These are phyloP conservation scores for Senna tora DNA, from an alignment of 306 rosid species.

Conservation along the genomic window DNA sequence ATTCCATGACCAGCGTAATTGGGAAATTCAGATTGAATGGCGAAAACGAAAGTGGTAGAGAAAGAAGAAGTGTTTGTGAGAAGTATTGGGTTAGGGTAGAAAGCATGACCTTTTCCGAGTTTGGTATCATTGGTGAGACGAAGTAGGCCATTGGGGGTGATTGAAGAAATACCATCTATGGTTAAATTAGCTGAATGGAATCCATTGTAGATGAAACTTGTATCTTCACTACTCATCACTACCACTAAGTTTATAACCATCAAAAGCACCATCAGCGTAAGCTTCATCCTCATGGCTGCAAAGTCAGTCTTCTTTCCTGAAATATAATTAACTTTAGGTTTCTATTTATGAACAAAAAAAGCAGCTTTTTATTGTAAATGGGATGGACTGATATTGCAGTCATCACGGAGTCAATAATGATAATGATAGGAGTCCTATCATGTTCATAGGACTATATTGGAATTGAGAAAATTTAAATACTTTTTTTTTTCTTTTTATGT, in stretches of 20 bases:
- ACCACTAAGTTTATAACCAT: conserved; percentile 25
- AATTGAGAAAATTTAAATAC: too few relatives aligned
- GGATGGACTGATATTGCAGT: too few relatives aligned
- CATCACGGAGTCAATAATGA: too few relatives aligned
- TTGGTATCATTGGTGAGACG: background rate
- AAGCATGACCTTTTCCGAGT: background rate
- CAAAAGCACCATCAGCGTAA: conserved; percentile 24
- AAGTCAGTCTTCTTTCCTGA: background rate
- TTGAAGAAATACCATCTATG: background rate
- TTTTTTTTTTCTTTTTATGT: too few relatives aligned
- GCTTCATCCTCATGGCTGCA: conserved; percentile 39
- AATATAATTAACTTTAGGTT: too few relatives aligned
- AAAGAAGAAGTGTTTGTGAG: conserved; percentile 46
- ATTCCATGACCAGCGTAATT: conserved; percentile 51
- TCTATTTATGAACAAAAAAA: too few relatives aligned
- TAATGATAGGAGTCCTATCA: too few relatives aligned
- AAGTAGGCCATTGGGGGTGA: background rate
- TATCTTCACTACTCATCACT: conserved; percentile 35
- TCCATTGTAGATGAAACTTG: conserved; percentile 1
- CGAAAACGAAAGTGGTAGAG: conserved; percentile 34
- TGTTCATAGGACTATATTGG: too few relatives aligned
- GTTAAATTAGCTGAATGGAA: conserved; percentile 11
- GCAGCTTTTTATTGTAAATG: too few relatives aligned
- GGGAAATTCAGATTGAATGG: too few relatives aligned
- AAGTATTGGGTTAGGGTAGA: background rate